phyloP scores from a whole-genome alignment of 2,329 filamentous ascomycete genomes.

The Akanthomyces muscarius region DNA sequence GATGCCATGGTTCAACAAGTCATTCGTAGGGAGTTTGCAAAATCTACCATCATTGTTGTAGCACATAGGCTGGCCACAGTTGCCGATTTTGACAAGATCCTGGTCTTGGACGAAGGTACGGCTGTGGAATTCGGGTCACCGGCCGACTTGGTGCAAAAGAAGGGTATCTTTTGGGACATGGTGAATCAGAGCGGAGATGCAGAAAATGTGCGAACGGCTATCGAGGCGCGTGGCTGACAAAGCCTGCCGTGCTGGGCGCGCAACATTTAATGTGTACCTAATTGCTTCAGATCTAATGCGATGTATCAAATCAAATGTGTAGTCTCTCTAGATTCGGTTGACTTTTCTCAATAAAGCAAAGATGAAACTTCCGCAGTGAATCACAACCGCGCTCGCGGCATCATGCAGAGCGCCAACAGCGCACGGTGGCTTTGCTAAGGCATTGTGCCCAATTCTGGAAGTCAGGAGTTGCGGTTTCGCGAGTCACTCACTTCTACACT shows the following conservation, averaged over 20 bases:
- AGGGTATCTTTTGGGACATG: constrained; percentile 15
- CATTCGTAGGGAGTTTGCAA: constrained; percentile 11
- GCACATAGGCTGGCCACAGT: constrained; percentile 17
- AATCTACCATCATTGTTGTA: constrained; percentile 16
- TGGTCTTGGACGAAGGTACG: constrained; percentile 15
- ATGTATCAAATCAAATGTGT: too few species aligned
- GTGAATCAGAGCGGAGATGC: constrained; percentile 11
- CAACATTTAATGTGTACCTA: too few species aligned
- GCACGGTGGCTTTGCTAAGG: too few species aligned
- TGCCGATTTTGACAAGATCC: constrained; percentile 16
- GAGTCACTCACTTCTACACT: too few species aligned
- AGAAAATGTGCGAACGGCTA: neutral
- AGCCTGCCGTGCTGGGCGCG: neutral
- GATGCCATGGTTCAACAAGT: constrained; percentile 16
- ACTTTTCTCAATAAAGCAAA: too few species aligned
- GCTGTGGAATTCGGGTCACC: constrained; percentile 12
- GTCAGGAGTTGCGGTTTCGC: too few species aligned
- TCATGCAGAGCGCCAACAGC: too few species aligned
- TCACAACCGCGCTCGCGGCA: too few species aligned
- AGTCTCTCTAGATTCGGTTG: too few species aligned
- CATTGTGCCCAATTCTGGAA: too few species aligned
- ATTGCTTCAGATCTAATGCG: too few species aligned
- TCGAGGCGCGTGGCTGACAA: neutral
- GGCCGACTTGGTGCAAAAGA: neutral
- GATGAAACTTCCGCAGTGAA: too few species aligned